Percentiles rank a stretch among this genome's conserved stretches.
Evolutionary conservation across 805 yeast species (phyloP).

Genomic region (Metschnikowia gelsemii): DNA sequence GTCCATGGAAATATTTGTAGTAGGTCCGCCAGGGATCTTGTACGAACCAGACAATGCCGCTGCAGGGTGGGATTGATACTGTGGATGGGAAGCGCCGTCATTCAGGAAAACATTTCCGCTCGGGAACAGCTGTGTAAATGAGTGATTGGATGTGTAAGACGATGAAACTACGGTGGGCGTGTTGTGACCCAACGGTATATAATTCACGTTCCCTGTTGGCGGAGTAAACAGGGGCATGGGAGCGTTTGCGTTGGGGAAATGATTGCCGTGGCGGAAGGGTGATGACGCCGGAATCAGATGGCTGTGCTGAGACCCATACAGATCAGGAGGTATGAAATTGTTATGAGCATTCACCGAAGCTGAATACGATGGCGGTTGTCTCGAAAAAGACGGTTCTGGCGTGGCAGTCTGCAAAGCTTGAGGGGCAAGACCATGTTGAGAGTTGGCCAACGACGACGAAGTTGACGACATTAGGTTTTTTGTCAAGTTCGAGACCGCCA

Average conservation of each 20-base stretch:
- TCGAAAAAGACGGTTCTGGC: slow-evolving; percentile 15
- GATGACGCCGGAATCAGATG: slow-evolving; percentile 13
- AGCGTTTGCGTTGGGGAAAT: slow-evolving; percentile 8
- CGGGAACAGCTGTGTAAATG: slow-evolving; percentile 37
- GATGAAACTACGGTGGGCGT: slow-evolving; percentile 44
- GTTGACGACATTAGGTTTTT: slow-evolving; percentile 30
- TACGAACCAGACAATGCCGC: slow-evolving; percentile 14
- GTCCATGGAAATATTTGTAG: slow-evolving; percentile 55
- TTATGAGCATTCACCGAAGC: slow-evolving; percentile 17
- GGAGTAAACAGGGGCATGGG: slow-evolving; percentile 18
- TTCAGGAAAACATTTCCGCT: slow-evolving; percentile 11
- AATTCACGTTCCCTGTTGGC: slow-evolving; percentile 23
- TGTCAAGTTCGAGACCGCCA: slow-evolving; percentile 34
- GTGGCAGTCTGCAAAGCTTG: slow-evolving; percentile 9
- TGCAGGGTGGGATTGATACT: slow-evolving; percentile 6
- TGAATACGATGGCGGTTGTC: slow-evolving; percentile 22
- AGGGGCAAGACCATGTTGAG: slow-evolving; percentile 4
- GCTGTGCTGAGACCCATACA: slow-evolving; percentile 14
- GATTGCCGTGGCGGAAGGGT: slow-evolving; percentile 12
- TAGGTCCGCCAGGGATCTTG: slow-evolving; percentile 44
- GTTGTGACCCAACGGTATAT: slow-evolving; percentile 44
- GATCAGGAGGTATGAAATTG: slow-evolving; percentile 12
- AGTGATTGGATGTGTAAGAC: slow-evolving; percentile 43
- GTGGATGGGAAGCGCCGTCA: slow-evolving; percentile 3
- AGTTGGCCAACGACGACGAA: not conserved